Evolutionary conservation across 108 stramenopile species (phyloP), one percentile per base, ranked within the genome.

Genomic region (Nannochloropsis salina): DNA sequence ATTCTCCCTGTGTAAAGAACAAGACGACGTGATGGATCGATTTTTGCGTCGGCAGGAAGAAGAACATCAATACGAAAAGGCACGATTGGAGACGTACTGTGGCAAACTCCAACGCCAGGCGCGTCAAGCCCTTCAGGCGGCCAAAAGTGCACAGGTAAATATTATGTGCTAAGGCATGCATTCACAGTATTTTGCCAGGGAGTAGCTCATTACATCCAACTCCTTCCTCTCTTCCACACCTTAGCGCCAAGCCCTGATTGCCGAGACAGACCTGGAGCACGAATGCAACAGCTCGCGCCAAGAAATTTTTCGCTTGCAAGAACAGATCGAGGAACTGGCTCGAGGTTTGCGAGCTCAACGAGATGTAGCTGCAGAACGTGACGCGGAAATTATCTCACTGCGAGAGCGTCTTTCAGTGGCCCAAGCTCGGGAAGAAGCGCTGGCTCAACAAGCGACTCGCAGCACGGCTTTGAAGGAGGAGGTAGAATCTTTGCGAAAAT

Each of bases 61-160:
- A n/a, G 61, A 74, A 74, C 61, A 74, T 74, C 20, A 74, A n/a
- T 15, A 74, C 15, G 61, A 74, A 74, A 74, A 74, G 61, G n/a
- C 61, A 6, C 61, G 8, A n/a, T 74, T 74, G n/a, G 20, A 74
- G n/a, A n/a, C 61, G 3, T 74, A 74, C n/a, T 74, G 61, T n/a
- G n/a, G 15, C n/a, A n/a, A 74, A n/a, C 61, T 74, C 20, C 20
- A 74, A n/a, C 20, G n/a, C 2, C 61, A 74, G 4, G 61, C n/a
- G 3, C 20, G 20, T n/a, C 4, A 4, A n/a, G 61, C 61, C 20
- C 15, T 74, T 15, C 20, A 74, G 6, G 6, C 15, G 2, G 61
- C 61, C 1, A n/a, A 6, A n/a, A 15, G 4, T n/a, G 61, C 61
- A 6, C 61, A 74, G 61, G 61, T 74, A 74, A n/a, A n/a, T 74